phyloP scores from a whole-genome alignment of 345 rosid genomes.

The Leavenworthia alabamica region DNA sequence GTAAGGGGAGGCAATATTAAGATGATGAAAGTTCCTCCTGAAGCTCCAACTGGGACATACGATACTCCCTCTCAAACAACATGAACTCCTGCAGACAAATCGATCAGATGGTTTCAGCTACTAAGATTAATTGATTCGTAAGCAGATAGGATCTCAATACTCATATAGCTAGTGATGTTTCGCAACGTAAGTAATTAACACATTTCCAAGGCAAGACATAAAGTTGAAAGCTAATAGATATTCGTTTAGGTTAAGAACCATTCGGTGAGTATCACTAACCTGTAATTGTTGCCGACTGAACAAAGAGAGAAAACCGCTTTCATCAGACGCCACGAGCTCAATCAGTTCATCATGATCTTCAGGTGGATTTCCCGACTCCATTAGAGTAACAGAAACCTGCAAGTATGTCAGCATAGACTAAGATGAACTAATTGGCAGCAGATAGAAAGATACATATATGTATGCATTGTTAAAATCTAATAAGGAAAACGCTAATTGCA shows the following conservation, averaged over 20 bases:
- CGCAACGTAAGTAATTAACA: not conserved
- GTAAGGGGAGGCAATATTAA: conserved; percentile 20
- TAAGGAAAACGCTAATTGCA: not conserved
- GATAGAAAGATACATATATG: not conserved
- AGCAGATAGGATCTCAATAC: not conserved
- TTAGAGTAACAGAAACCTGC: conserved; percentile 75
- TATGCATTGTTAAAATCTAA: not conserved
- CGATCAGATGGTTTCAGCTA: conserved; percentile 8
- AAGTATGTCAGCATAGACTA: not conserved
- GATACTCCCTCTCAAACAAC: conserved; percentile 77
- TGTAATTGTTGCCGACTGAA: conserved; percentile 89
- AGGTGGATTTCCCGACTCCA: conserved; percentile 60
- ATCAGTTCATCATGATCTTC: conserved; percentile 72
- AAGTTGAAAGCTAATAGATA: not conserved
- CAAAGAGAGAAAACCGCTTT: conserved; percentile 63
- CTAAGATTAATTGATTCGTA: not conserved
- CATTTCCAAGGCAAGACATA: not conserved
- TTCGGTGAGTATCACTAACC: conserved; percentile 36
- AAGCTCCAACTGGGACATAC: conserved; percentile 64
- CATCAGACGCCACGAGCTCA: conserved; percentile 67
- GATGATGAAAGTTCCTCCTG: conserved; percentile 42
- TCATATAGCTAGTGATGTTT: not conserved
- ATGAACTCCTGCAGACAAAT: conserved; percentile 65
- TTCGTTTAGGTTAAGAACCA: not conserved
- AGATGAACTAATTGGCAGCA: not conserved